These are phyloP conservation scores for Triadica sebifera DNA, from an alignment of 345 rosid species.

Conservation along the genomic window DNA sequence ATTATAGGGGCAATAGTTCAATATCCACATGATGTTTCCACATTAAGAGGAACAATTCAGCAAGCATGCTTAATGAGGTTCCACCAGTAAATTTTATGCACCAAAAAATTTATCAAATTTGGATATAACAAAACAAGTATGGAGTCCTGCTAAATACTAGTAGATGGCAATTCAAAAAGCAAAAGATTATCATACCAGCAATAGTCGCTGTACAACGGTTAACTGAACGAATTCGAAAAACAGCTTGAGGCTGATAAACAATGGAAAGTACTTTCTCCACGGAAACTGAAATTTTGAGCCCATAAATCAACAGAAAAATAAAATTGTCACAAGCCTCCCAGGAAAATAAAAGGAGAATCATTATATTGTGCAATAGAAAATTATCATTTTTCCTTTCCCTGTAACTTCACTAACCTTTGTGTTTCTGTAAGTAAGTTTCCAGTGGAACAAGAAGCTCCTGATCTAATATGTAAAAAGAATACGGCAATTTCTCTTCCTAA, in stretches of 20 bases:
- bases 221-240: constrained; percentile 86
- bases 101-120: neutral
- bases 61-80: neutral
- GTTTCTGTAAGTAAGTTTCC: constrained; percentile 75
- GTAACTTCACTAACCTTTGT: constrained; percentile 47
- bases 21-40: no score
- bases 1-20: no score
- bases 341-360: neutral
- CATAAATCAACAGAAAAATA: neutral
- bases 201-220: constrained; percentile 86
- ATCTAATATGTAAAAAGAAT: constrained; percentile 76
- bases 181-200: constrained; percentile 54
- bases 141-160: neutral
- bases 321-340: constrained; percentile 5
- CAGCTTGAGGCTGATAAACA: constrained; percentile 96
- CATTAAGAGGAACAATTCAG: constrained; percentile 1
- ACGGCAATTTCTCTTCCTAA: constrained; percentile 88
- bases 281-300: constrained; percentile 54
- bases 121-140: neutral
- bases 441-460: constrained; percentile 83
- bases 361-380: neutral
- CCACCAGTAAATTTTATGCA: neutral
- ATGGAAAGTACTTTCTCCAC: constrained; percentile 90
- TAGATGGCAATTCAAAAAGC: neutral
- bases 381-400: neutral